phyloP scores from a whole-genome alignment of 192 early-diverging fungal genomes.

The Coemansia umbellata region DNA sequence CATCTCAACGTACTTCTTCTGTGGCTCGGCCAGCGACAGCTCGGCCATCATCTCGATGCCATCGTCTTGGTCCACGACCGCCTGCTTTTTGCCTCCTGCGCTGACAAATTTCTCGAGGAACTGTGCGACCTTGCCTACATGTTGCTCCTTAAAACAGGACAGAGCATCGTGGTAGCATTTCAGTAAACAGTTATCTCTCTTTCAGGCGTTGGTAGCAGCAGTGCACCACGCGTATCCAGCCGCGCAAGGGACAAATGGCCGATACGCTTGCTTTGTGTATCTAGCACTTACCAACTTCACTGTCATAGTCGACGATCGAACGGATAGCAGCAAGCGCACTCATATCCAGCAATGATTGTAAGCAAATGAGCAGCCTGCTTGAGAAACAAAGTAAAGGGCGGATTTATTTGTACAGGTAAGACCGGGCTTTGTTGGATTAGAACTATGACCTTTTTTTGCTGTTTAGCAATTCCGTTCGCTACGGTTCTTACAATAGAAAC shows the following conservation, averaged over 20 bases:
- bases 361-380: no score
- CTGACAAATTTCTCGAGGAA: constrained; percentile 34
- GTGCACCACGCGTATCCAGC: not conserved
- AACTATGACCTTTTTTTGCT: no score
- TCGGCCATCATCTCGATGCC: constrained; percentile 15
- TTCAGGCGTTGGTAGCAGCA: no score
- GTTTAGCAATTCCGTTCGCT: no score
- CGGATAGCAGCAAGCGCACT: constrained; percentile 45
- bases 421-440: no score
- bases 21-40: constrained; percentile 9
- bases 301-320: constrained; percentile 40
- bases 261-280: no score
- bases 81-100: constrained; percentile 28
- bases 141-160: no score
- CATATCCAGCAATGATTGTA: no score
- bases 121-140: constrained; percentile 30
- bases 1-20: constrained; percentile 47
- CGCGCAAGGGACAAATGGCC: not conserved
- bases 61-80: constrained; percentile 1
- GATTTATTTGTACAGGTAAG: no score
- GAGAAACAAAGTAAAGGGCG: no score
- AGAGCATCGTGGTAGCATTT: not conserved
- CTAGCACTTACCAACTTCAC: constrained; percentile 36
- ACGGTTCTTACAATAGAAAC: no score
- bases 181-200: not conserved